Percentiles rank a stretch among this genome's conserved stretches.
Conservation (phyloP, 2,329 filamentous ascomycete genomes). For the Nemania serpens region DNA sequence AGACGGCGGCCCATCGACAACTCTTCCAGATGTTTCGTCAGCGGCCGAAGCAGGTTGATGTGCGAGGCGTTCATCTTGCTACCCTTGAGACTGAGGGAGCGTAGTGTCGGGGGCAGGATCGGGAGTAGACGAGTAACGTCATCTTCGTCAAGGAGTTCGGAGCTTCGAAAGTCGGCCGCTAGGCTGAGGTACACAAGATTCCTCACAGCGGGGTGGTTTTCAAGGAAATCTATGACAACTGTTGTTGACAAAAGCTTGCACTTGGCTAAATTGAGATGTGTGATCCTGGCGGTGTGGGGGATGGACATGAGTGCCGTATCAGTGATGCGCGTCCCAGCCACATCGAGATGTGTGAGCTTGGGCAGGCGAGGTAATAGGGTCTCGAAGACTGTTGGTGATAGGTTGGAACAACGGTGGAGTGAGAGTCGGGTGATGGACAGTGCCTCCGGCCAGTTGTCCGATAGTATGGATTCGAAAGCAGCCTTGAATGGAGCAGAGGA, state of each 20-base stretch:
- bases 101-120: slow-evolving; percentile 67
- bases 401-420: slow-evolving; percentile 76
- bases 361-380: slow-evolving; percentile 71
- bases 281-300: slow-evolving; percentile 71
- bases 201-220: slow-evolving; percentile 70
- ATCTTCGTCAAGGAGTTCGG: slow-evolving; percentile 69
- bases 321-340: slow-evolving; percentile 78
- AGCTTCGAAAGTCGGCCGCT: slow-evolving; percentile 71
- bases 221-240: slow-evolving; percentile 71
- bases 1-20: slow-evolving; percentile 73
- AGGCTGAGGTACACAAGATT: slow-evolving; percentile 74
- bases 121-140: slow-evolving; percentile 70
- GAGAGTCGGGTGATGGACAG: slow-evolving; percentile 70
- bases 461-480: slow-evolving; percentile 63
- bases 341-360: slow-evolving; percentile 75
- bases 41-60: slow-evolving; percentile 63
- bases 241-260: slow-evolving; percentile 71
- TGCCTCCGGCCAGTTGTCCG: slow-evolving; percentile 56
- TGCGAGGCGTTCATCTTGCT: slow-evolving; percentile 70
- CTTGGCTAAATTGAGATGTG: slow-evolving; percentile 78
- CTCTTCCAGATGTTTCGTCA: slow-evolving; percentile 77
- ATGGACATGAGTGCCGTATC: slow-evolving; percentile 72
- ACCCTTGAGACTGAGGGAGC: slow-evolving; percentile 76
- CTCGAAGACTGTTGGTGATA: slow-evolving; percentile 70
- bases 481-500: slow-evolving; percentile 70